These are phyloP conservation scores for Cryomyces minteri DNA, from an alignment of 495 filamentous ascomycete species.

Conservation along the genomic window DNA sequence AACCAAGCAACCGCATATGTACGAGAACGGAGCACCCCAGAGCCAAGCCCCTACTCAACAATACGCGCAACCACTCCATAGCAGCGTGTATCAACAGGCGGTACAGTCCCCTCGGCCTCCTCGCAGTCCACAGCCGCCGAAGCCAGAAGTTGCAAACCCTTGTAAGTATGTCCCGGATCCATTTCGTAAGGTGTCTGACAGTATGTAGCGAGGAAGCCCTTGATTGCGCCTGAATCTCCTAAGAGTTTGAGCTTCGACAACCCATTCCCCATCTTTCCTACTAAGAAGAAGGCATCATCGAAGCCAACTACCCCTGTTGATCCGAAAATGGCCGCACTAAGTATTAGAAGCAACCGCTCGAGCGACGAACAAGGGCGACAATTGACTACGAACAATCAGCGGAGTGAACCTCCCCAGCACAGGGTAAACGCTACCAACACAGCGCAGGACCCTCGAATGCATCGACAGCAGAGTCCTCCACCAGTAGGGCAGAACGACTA, in stretches of 20 bases:
- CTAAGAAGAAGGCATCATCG: conserved; percentile 2
- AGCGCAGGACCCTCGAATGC: too few relatives aligned
- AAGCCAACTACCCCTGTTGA: neutral
- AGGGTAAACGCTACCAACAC: too few relatives aligned
- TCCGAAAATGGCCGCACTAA: neutral
- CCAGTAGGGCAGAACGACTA: too few relatives aligned
- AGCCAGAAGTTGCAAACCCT: neutral
- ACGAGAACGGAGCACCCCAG: too few relatives aligned
- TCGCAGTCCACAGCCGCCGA: neutral
- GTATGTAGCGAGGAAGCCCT: too few relatives aligned
- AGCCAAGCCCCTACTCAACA: too few relatives aligned
- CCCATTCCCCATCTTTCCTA: conserved; percentile 14
- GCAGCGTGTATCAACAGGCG: neutral
- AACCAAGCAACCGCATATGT: too few relatives aligned
- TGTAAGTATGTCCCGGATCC: neutral
- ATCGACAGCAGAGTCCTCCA: too few relatives aligned
- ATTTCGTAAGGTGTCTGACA: too few relatives aligned
- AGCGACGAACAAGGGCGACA: conserved; percentile 1
- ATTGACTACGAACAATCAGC: neutral
- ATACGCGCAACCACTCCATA: too few relatives aligned
- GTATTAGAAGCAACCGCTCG: conserved; percentile 5
- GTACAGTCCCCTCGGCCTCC: neutral
- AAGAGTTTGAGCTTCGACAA: conserved; percentile 9
- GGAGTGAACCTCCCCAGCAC: too few relatives aligned
- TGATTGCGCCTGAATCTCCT: neutral